Conservation (phyloP, 2,329 filamentous ascomycete species). For the Verticillium nubilum region DNA sequence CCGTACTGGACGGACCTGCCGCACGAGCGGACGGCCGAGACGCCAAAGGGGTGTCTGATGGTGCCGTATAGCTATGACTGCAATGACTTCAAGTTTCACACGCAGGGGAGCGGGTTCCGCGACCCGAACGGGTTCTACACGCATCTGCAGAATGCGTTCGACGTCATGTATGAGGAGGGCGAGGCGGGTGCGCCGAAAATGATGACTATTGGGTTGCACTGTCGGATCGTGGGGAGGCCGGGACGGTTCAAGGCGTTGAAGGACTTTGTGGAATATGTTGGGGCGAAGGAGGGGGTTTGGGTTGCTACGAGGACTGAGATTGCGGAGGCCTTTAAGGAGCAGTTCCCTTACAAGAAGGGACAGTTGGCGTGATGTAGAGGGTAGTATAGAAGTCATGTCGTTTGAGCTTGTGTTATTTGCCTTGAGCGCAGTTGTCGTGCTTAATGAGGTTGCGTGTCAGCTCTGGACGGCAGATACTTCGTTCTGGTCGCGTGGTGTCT, state of each 20-base stretch:
- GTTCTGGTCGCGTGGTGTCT: no score
- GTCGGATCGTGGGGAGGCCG: conserved; percentile 45
- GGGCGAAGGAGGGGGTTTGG: conserved; percentile 46
- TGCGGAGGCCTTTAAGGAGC: conserved; percentile 39
- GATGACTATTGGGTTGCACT: conserved; percentile 53
- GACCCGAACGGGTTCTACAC: conserved; percentile 36
- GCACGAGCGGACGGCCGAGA: conserved; percentile 31
- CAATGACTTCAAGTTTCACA: conserved; percentile 43
- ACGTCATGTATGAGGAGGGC: conserved; percentile 47
- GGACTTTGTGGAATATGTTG: conserved; percentile 48
- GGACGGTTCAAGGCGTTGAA: conserved; percentile 44
- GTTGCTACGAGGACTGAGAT: conserved; percentile 48
- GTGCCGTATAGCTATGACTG: conserved; percentile 49
- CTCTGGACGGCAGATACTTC: no score
- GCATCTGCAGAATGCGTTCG: conserved; percentile 46
- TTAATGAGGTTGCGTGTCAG: no score
- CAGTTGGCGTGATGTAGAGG: conserved; percentile 19
- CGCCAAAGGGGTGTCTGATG: conserved; percentile 45
- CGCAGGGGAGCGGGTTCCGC: conserved; percentile 35
- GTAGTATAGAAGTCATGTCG: no score
- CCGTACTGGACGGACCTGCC: conserved; percentile 51
- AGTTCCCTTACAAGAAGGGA: conserved; percentile 42
- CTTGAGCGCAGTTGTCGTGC: no score
- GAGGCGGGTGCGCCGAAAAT: conserved; percentile 43
- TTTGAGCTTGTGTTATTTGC: no score